Evolutionary conservation across 495 filamentous ascomycete genomes (phyloP).

Genomic region (Cercophora sp.): DNA sequence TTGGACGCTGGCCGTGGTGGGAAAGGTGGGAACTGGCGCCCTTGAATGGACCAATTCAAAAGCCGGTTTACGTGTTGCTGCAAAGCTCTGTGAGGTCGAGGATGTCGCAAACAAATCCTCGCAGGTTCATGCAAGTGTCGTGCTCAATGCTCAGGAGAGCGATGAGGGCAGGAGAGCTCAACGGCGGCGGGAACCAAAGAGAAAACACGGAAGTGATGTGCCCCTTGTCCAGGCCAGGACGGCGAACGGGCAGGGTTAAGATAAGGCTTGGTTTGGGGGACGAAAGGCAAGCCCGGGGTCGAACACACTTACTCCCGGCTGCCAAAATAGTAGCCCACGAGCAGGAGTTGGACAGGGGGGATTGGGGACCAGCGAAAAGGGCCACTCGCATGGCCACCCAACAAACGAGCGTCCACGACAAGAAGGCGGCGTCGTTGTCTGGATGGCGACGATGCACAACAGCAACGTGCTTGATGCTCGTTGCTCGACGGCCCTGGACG

Average conservation of each 20-base stretch:
- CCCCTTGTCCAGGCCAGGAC: conserved; percentile 6
- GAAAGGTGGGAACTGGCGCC: background rate
- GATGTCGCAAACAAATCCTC: no score
- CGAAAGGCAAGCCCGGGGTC: conserved; percentile 1
- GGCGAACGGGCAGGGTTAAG: conserved; percentile 9
- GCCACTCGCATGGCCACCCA: conserved; percentile 3
- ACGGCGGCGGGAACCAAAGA: conserved; percentile 7
- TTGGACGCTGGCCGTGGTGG: conserved; percentile 4
- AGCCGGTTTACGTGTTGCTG: no score
- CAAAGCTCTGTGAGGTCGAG: no score
- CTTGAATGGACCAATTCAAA: no score
- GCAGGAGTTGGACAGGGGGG: no score
- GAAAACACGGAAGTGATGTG: conserved; percentile 1
- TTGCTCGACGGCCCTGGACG: background rate
- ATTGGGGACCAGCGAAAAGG: background rate
- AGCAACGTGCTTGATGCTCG: conserved; percentile 2
- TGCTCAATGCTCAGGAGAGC: background rate
- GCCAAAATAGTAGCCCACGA: conserved; percentile 6
- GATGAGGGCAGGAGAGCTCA: background rate
- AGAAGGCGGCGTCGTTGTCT: background rate
- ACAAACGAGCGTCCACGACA: conserved; percentile 7
- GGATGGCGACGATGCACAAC: background rate
- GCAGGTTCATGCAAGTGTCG: background rate
- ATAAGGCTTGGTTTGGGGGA: conserved; percentile 13
- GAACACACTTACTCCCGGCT: background rate